Conservation (phyloP, 139 green algal genomes). For the Raphidocelis subcapitata region DNA sequence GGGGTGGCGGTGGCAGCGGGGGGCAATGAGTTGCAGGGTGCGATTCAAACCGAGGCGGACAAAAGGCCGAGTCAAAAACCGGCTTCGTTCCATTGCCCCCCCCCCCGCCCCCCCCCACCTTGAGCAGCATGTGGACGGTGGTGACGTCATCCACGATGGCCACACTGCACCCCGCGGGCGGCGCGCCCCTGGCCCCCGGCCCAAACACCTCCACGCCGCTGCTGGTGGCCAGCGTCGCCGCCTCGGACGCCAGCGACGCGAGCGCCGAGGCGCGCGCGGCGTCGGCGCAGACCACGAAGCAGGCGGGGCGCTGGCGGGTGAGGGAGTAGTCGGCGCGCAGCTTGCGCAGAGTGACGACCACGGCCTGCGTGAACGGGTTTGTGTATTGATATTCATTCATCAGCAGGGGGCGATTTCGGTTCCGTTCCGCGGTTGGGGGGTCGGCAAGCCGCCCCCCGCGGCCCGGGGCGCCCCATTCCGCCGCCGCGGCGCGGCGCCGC, state of each 20-base stretch:
- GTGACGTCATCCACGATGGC: slow-evolving; percentile 82
- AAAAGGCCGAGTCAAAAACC: too few species aligned
- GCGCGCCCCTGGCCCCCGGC: slow-evolving; percentile 29
- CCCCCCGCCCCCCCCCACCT: slow-evolving; percentile 8
- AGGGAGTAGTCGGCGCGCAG: slow-evolving; percentile 83
- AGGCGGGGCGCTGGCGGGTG: slow-evolving; percentile 61
- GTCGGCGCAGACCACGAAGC: slow-evolving; percentile 63
- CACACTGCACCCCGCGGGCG: slow-evolving; percentile 76
- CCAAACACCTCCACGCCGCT: slow-evolving; percentile 41
- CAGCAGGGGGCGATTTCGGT: too few species aligned
- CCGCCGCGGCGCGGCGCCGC: too few species aligned
- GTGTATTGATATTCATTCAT: too few species aligned
- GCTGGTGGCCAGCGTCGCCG: slow-evolving; percentile 59
- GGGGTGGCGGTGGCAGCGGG: neutral
- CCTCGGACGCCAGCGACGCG: slow-evolving; percentile 29
- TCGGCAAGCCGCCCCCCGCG: too few species aligned
- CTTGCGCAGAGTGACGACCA: slow-evolving; percentile 29
- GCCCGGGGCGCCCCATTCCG: too few species aligned
- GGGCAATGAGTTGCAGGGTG: neutral
- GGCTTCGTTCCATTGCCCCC: too few species aligned
- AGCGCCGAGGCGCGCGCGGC: slow-evolving; percentile 29
- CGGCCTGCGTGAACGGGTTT: slow-evolving; percentile 34
- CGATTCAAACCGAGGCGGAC: neutral
- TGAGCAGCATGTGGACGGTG: slow-evolving; percentile 67
- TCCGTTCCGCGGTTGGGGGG: too few species aligned